Base-by-base conservation (phyloP, 2,329 filamentous ascomycete species). In the Intubia oerlemansii region DNA sequence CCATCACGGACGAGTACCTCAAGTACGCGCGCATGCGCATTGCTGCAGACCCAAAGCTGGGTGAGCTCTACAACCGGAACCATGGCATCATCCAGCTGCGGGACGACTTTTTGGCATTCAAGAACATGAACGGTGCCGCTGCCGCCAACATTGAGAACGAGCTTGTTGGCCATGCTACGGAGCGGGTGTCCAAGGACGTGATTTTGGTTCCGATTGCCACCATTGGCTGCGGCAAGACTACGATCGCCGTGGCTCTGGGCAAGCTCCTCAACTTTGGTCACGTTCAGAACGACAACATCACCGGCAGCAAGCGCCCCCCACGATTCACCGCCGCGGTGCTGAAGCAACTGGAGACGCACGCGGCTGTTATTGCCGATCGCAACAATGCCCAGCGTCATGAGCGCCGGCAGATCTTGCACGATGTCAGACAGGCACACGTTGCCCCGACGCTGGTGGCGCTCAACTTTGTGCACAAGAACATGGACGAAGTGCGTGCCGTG, bases 211-310 rank as follows among this genome's bases (percentile, higher is more conserved):
- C 88, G 1, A 71, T 93, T 40, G 82, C 88, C 2, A 92, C 88
- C 1, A 76, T 98, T 30, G 88, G 88, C 8, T 98, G 88, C 45
- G 88, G 88, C 32, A 98, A 98, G 60, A 98, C 88, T 0, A 98
- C 88, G 0, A 55, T 98, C 28, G 82, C 79, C 4, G 52, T 90
- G 28, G 84, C 79, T 3, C 56, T 98, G 13, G 63, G 65, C 5
- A 73, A 80, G 42, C 62, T 98, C 1, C 93, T 95, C 39, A 68
- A 62, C 31, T 95, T 84, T 78, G 85, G 81, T 11, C 82, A 92
- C 45, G 60, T 93, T 27, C 88, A 98, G 45, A 98, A 98, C 46
- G 88, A 98, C 53, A 91, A 98, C 45, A 88, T 98, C 34, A 69
- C 70, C 29, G 80, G 72, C 36, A 75, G 77, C 46, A 65, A 63